Conservation (phyloP, 768 basidiomycete species). For the Macrocybe gigantea region DNA sequence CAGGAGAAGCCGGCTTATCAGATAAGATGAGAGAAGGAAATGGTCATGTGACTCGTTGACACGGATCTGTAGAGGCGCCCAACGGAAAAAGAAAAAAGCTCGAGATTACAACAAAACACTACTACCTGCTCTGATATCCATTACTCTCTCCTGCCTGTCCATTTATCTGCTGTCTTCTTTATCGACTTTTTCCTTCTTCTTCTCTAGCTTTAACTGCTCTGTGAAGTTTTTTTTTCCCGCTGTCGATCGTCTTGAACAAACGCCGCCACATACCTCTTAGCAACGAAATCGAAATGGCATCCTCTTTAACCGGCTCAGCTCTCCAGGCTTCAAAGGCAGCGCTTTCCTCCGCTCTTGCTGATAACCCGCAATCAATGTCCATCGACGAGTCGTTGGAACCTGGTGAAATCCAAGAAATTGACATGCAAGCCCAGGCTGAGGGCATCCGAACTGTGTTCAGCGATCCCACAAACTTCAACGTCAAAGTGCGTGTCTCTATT, state of each 20-base stretch:
- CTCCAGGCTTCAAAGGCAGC: slow-evolving; percentile 79
- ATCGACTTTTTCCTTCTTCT: not conserved
- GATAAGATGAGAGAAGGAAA: no score
- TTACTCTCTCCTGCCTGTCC: no score
- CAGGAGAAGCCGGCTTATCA: slow-evolving; percentile 3
- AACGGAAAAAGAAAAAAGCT: not conserved
- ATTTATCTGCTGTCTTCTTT: not conserved
- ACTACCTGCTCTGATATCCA: not conserved
- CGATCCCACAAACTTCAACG: slow-evolving; percentile 89
- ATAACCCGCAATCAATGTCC: slow-evolving; percentile 28
- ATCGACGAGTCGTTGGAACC: slow-evolving; percentile 49
- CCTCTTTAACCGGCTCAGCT: slow-evolving; percentile 55
- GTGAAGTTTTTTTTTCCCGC: not conserved
- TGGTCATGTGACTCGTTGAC: not conserved
- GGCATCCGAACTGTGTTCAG: slow-evolving; percentile 90
- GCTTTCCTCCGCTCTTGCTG: slow-evolving; percentile 65
- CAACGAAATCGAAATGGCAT: slow-evolving; percentile 31
- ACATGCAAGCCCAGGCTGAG: slow-evolving; percentile 80
- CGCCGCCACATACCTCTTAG: slow-evolving; percentile 5
- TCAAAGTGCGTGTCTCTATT: slow-evolving; percentile 59
- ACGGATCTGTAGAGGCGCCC: not conserved
- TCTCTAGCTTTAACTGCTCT: slow-evolving; percentile 1
- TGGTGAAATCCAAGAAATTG: slow-evolving; percentile 83
- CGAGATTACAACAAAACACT: not conserved
- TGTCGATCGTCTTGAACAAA: not conserved